Base-by-base conservation (phyloP, 2,329 filamentous ascomycete species). In the Microcyclosporella mali region DNA sequence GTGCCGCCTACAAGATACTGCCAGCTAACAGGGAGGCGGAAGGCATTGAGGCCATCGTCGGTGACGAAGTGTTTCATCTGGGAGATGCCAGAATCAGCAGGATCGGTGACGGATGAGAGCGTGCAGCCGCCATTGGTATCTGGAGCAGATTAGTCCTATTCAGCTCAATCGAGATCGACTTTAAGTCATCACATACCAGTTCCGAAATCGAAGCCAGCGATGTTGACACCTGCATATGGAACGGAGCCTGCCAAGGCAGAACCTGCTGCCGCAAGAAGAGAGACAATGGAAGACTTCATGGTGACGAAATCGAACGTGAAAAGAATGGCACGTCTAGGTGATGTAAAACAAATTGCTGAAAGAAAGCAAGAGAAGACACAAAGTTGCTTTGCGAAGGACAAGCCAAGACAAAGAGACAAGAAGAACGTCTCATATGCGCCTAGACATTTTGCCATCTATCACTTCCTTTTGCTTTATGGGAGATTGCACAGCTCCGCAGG, bases 41-140 rank as follows among this genome's bases (percentile, higher is more conserved):
- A 74, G 33, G 75, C 64, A 56, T 80, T 80, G 41, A 81, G 64
- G 36, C 68, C 66, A 35, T 74, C 68, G 37, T 74, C 68, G n/a
- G 67, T 67, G 40, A 71, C 65, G 49, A 80, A 81, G 54, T 81
- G 77, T 42, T 73, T 62, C 70, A 79, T 78, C 53, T 78, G 75
- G 47, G 46, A 33, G 36, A 57, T 56, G 19, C 58, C 59, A 12
- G 40, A 50, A 8, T 45, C 39, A 11, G 57, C 57, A 1, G 70
- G 67, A 6, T 66, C 58, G 4, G 53, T 47, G 16, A 56, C 53
- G 14, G 57, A 52, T 1, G 52, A 56, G 8, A 62, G 40, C 15
- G 57, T 58, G 55, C 68, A 69, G 19, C 53, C 64, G 14, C 70
- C 69, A 49, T 66, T 60, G 3, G 66, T 72, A 10, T 49, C 21